Evolutionary conservation across 2,329 filamentous ascomycete genomes (phyloP), one percentile per base, ranked within the genome.

Genomic region (Colletotrichum somersetense): DNA sequence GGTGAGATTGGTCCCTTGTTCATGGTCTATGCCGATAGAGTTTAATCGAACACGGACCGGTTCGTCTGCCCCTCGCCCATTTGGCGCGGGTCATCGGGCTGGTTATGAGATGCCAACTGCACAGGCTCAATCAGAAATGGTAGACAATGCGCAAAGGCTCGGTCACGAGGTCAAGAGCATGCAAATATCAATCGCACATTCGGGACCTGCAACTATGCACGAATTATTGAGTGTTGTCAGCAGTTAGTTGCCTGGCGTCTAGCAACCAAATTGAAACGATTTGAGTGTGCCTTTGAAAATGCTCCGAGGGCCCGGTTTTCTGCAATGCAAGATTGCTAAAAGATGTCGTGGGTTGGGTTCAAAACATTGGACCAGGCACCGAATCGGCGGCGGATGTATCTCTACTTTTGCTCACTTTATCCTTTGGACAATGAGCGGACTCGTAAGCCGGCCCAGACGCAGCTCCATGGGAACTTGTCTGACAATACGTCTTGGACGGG

Each of bases 291-390:
- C 26, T 46, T 33, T 35, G 52, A 8, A 38, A 70, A 72, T 38
- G 20, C 53, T 71, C 70, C 65, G 55, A 56, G 14, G 48, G 26
- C 48, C 26, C 67, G 56, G 65, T 52, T 33, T 61, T 66, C 66
- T 62, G 62, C 61, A 62, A 57, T 62, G 66, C 61, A 73, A 61
- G 56, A 52, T 73, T 72, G 50, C 30, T 71, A 59, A 62, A 62
- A 66, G 48, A 52, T 35, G 30, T 20, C 33, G 33, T 38, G 53
- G 33, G 33, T 38, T 38, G 53, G 20, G 33, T 23, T 38, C 53
- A 38, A 38, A 48, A 64, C 40, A 16, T 57, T 40, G 26, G 23
- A 23, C 26, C 38, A 16, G 35, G 40, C 40, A 68, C 33, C 44
- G 16, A 35, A 40, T 20, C 30, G 44, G 44, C 30, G 44, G 44